Base-by-base conservation (phyloP, 2,329 filamentous ascomycete genomes). In the Fusarium torulosum region DNA sequence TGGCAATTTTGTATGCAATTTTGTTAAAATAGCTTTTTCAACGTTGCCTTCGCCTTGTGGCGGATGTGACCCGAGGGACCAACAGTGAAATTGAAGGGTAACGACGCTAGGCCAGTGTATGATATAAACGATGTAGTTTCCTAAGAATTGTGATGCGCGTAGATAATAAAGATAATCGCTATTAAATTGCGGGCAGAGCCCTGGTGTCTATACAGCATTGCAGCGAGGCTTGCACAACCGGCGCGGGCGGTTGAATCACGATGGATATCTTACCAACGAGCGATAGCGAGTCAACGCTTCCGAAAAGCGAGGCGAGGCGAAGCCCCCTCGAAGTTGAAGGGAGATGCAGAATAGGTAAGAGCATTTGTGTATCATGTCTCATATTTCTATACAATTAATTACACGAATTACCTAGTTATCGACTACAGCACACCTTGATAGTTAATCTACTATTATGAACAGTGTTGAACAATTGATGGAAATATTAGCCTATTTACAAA, bases 161-260 rank as follows among this genome's bases (percentile, higher is more conserved):
- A 25, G 27, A 31, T 31, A 21, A 29, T 40, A 20, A 21, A 13
- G 40, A 43, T 19, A 37, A 17, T 43, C 27, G 20, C 40, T 40
- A 25, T 43, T 14, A n/a, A 23, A 37, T 10, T 19, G 31, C n/a
- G 37, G 42, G 49, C 15, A 38, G 38, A 20, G 51, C 19, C 15
- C 31, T 61, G 31, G 38, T 53, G 66, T 69, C 67, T 69, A 69
- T 69, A 66, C 64, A 35, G 23, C 47, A 53, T 56, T 63, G 29
- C 19, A 47, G 31, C 10, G 17, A 23, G 27, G 19, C 37, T 45
- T 41, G 29, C 64, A 65, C 50, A 46, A 65, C 65, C 55, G 60
- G 25, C 4, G 27, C 38, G 31, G 21, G 25, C 25, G 65, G 33
- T 17, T 52, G 55, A 54, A 49, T 49, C 40, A 42, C 57, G 29